Evolutionary conservation across 2,329 filamentous ascomycete genomes (phyloP).

Genomic region (Penicillium sp.): DNA sequence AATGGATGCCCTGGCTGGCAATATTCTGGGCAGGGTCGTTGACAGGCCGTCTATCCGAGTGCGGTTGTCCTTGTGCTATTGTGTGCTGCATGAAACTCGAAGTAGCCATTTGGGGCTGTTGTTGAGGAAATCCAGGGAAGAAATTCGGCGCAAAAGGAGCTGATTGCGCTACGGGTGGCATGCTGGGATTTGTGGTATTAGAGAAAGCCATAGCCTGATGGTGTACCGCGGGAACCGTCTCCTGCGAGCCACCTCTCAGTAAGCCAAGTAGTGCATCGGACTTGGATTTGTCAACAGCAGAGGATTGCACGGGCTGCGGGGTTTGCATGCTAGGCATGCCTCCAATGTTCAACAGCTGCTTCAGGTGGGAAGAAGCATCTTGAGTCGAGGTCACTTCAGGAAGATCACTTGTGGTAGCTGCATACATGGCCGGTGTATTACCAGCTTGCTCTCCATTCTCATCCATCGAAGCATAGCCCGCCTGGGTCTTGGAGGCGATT

Average conservation of each 20-base stretch:
- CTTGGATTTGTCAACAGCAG: conserved; percentile 38
- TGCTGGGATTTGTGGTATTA: conserved; percentile 49
- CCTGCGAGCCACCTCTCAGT: conserved; percentile 44
- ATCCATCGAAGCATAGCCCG: conserved; percentile 59
- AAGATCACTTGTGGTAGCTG: conserved; percentile 35
- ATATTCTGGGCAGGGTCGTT: conserved; percentile 7
- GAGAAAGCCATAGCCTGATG: conserved; percentile 56
- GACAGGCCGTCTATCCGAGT: conserved; percentile 11
- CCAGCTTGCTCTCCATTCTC: conserved; percentile 41
- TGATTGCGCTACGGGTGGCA: conserved; percentile 54
- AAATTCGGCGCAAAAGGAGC: conserved; percentile 52
- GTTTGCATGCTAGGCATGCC: conserved; percentile 12
- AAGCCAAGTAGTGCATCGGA: conserved; percentile 57
- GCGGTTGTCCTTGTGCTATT: conserved; percentile 11
- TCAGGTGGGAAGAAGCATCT: conserved; percentile 53
- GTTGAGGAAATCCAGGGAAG: conserved; percentile 38
- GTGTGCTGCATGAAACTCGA: conserved; percentile 29
- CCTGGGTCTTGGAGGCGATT: conserved; percentile 56
- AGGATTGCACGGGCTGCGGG: conserved; percentile 16
- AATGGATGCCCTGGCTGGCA: conserved; percentile 2
- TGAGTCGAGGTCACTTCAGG: conserved; percentile 39
- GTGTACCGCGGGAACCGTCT: conserved; percentile 18
- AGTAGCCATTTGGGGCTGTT: conserved; percentile 28
- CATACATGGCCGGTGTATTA: conserved; percentile 17
- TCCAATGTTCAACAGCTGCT: conserved; percentile 46